Conservation (phyloP, 2,329 filamentous ascomycete genomes). For the Diaporthe batatas region DNA sequence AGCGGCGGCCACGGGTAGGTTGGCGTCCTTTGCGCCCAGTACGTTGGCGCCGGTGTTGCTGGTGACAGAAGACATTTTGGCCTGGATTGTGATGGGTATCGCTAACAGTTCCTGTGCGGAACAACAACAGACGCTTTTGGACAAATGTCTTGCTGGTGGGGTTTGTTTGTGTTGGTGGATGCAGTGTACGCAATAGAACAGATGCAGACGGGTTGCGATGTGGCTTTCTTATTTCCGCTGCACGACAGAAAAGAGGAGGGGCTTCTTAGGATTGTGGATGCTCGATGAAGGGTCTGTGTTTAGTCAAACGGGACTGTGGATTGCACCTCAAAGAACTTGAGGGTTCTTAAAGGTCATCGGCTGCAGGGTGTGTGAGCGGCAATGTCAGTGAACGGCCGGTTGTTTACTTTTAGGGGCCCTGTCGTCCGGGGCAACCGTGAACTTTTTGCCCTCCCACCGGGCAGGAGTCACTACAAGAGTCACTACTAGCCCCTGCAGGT, state of each 20-base stretch:
- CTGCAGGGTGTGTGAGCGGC: constrained; percentile 13
- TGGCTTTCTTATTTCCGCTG: constrained; percentile 4
- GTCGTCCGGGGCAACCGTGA: constrained; percentile 40
- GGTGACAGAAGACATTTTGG: constrained; percentile 62
- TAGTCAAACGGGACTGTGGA: not conserved
- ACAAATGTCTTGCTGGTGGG: constrained; percentile 1
- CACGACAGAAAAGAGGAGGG: not conserved
- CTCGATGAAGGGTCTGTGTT: constrained; percentile 24
- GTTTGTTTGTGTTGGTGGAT: not conserved
- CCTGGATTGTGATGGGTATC: constrained; percentile 46
- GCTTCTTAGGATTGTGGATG: constrained; percentile 7
- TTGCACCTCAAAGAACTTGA: constrained; percentile 14
- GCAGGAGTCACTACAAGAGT: constrained; percentile 2
- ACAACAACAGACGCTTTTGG: constrained; percentile 14
- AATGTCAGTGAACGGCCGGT: not conserved
- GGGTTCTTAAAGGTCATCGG: constrained; percentile 21
- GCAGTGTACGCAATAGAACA: not conserved
- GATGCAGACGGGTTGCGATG: not conserved
- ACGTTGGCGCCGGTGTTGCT: constrained; percentile 57
- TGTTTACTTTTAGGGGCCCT: constrained; percentile 36
- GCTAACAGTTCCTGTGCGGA: constrained; percentile 4
- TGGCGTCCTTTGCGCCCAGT: constrained; percentile 76
- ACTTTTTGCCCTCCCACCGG: constrained; percentile 6
- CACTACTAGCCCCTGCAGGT: constrained; percentile 8
- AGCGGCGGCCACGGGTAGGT: constrained; percentile 62